Evolutionary conservation across 768 basidiomycete species (phyloP).

Genomic region (Phlegmacium glaucopus): DNA sequence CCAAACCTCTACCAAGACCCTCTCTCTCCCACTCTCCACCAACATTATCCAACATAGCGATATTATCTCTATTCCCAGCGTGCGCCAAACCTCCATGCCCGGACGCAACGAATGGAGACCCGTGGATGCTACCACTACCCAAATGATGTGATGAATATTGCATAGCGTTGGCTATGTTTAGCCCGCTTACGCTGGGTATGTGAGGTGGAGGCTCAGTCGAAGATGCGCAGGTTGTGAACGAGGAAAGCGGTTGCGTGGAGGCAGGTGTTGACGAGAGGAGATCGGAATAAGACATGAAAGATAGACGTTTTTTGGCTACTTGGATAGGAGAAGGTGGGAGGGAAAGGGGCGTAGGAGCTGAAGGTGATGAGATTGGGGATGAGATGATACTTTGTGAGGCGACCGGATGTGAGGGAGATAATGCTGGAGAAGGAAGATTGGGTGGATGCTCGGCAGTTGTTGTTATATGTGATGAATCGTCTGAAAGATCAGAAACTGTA

Average conservation of each 20-base stretch:
- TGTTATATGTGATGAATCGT: slow-evolving; percentile 12
- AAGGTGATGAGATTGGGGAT: slow-evolving; percentile 13
- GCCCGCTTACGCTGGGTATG: slow-evolving; percentile 56
- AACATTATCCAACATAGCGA: slow-evolving; percentile 52
- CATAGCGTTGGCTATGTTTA: slow-evolving; percentile 21
- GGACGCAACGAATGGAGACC: slow-evolving; percentile 15
- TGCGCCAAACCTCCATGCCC: slow-evolving; percentile 24
- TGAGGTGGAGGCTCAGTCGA: slow-evolving; percentile 69
- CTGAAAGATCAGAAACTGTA: slow-evolving; percentile 11
- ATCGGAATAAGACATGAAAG: slow-evolving; percentile 88
- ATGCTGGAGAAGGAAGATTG: not conserved
- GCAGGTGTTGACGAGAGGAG: slow-evolving; percentile 76
- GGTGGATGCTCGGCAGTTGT: slow-evolving; percentile 11
- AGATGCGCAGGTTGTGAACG: slow-evolving; percentile 62
- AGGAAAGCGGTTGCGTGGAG: slow-evolving; percentile 65
- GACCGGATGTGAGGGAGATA: not conserved
- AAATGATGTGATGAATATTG: slow-evolving; percentile 6
- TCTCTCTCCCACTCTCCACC: slow-evolving; percentile 90
- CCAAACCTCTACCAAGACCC: slow-evolving; percentile 77
- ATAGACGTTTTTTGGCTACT: slow-evolving; percentile 62
- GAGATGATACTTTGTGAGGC: slow-evolving; percentile 1
- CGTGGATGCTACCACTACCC: slow-evolving; percentile 23
- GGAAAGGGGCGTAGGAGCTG: slow-evolving; percentile 16
- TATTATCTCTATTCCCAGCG: slow-evolving; percentile 30
- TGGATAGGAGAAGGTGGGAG: slow-evolving; percentile 43